Evolutionary conservation across 306 rosid genomes (phyloP), one percentile per base, ranked within the genome.

Genomic region (Lathyrus tuberosus): DNA sequence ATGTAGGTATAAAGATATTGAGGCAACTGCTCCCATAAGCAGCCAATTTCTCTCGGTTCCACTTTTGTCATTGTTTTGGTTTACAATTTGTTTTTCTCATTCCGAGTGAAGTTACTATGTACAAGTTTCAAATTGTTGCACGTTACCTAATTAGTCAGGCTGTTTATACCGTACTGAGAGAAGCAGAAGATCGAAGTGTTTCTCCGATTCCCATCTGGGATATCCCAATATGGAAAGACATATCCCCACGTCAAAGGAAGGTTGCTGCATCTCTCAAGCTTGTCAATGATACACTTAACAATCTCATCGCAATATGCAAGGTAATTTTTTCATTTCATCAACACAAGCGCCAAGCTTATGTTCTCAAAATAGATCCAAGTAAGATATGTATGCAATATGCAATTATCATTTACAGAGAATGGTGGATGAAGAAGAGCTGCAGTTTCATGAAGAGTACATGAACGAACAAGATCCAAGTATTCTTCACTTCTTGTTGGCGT

Each of bases 391-490:
- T 31, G 59, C 42, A 61, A 52, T 59, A 64, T 57, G 8, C 31
- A 41, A 56, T 78, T 41, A 48, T 62, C 72, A 44, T 82, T 73
- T 83, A 70, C 95, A 94, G 99, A 91, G 89, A 83, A 83, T 94
- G 95, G 97, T 91, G 60, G 99, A 94, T 10, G 97, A 91, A 81
- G 99, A 94, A 80, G 99, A 94, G 80, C 79, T 94, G 42, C 97
- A 88, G 87, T 94, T 94, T 86, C 89, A 86, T 15, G 99, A 94
- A 78, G 99, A 91, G 79, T 94, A 94, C 81, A 78, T 94, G 83
- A 94, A 94, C 74, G 99, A 94, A 75, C 66, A 87, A 85, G 99
- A 94, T 85, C 99, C 99, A 33, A 94, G 97, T 62, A 91, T 94
- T 74, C 92, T 94, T 28, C 97, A 91, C 83, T 94, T 94, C 80